A percentile compares a stretch with the other conserved stretches of the same genome.
Evolutionary conservation across 1,284 basidiomycete species (phyloP).

Genomic region (Leccinum fallax): DNA sequence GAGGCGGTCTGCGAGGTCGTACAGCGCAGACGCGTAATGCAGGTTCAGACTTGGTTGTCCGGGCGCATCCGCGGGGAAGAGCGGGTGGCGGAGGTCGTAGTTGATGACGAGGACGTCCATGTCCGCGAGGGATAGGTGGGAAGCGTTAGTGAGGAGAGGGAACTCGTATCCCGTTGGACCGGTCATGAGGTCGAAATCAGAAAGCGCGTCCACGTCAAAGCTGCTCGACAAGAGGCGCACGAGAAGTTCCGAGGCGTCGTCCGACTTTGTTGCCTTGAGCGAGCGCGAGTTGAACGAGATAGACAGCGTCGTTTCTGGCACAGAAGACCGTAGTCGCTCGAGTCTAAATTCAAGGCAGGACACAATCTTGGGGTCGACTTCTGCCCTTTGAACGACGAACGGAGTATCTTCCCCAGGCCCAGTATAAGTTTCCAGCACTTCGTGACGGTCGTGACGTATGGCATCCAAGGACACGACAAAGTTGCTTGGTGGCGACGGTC

Average conservation of each 20-base stretch:
- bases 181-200: background rate
- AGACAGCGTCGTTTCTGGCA: background rate
- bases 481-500: conserved; percentile 4
- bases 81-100: background rate
- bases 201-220: background rate
- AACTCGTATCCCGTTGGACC: background rate
- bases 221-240: background rate
- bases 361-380: background rate
- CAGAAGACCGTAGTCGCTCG: background rate
- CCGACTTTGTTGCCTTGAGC: background rate
- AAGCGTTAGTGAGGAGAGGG: background rate
- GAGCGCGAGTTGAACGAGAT: background rate
- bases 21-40: conserved; percentile 43
- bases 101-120: background rate
- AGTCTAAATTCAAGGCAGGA: background rate
- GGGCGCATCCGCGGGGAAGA: background rate
- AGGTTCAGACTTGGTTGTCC: conserved; percentile 10
- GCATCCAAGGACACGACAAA: conserved; percentile 20
- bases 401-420: background rate
- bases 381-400: background rate
- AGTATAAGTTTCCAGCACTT: background rate
- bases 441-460: background rate
- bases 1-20: conserved; percentile 41
- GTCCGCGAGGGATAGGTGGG: background rate
- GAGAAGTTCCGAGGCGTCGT: background rate